Evolutionary conservation across 208 protist genomes (phyloP).

Genomic region (Novymonas esmeraldas): DNA sequence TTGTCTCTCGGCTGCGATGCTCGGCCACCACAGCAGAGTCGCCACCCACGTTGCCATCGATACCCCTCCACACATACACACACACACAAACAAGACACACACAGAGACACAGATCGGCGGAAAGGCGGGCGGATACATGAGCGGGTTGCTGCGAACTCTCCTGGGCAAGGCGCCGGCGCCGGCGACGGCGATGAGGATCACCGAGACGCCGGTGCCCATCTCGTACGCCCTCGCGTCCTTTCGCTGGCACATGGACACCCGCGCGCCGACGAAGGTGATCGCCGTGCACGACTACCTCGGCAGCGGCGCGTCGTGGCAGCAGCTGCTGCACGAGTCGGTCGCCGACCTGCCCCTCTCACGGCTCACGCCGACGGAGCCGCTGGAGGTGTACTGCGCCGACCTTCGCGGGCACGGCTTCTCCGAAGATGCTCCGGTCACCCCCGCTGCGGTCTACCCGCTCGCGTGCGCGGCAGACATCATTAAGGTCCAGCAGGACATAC

Average conservation of each 20-base stretch:
- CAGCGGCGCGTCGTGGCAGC: conserved; percentile 59
- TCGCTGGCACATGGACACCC: conserved; percentile 83
- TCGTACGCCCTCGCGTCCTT: conserved; percentile 68
- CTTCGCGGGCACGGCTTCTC: conserved; percentile 80
- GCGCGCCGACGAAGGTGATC: conserved; percentile 62
- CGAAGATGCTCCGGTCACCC: conserved; percentile 18
- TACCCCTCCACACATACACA: no score
- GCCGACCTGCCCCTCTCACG: conserved; percentile 45
- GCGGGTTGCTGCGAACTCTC: conserved; percentile 31
- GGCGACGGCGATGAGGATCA: conserved; percentile 14
- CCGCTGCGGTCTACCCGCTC: conserved; percentile 31
- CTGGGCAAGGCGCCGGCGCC: conserved; percentile 20
- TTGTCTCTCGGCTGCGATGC: no score
- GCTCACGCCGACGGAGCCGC: conserved; percentile 51
- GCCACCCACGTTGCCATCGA: no score
- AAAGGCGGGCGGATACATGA: conserved; percentile 11
- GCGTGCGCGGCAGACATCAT: conserved; percentile 66
- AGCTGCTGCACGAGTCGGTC: conserved; percentile 52
- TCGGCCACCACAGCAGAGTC: no score
- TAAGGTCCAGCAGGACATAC: conserved; percentile 52
- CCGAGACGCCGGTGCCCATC: conserved; percentile 33
- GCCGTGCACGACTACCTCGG: conserved; percentile 80
- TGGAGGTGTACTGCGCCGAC: conserved; percentile 83
- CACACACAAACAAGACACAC: neutral
- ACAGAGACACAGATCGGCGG: neutral